phyloP scores from a whole-genome alignment of 2,329 filamentous ascomycete species.

The Davidsoniella neocaledoniae region DNA sequence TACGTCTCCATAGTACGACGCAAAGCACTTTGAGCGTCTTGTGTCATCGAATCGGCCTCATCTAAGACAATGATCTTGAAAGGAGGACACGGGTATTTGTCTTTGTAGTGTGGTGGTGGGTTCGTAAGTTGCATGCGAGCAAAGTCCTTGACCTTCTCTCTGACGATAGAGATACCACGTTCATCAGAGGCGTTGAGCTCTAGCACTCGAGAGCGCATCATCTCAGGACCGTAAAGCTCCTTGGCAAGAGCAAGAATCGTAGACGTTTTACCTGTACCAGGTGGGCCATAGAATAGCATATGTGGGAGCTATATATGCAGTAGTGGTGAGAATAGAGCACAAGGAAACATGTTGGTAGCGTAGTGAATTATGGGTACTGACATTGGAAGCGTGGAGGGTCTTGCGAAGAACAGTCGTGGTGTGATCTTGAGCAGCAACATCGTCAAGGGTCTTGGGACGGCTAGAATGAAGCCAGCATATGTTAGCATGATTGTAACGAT shows the following conservation, averaged over 20 bases:
- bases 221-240: constrained; percentile 88
- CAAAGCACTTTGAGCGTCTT: constrained; percentile 87
- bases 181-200: constrained; percentile 99
- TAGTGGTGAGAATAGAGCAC: constrained; percentile 6
- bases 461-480: constrained; percentile 27
- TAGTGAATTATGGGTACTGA: constrained; percentile 19
- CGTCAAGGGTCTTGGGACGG: constrained; percentile 80
- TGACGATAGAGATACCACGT: constrained; percentile 89
- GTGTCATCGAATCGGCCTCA: constrained; percentile 97
- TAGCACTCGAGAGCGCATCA: constrained; percentile 86
- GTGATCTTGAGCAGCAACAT: constrained; percentile 95
- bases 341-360: constrained; percentile 15
- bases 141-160: constrained; percentile 97
- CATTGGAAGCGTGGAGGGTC: constrained; percentile 86
- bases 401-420: constrained; percentile 84
- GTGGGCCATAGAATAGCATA: constrained; percentile 98
- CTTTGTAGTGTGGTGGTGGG: constrained; percentile 49
- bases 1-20: constrained; percentile 97
- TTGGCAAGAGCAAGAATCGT: constrained; percentile 95
- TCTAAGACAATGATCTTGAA: constrained; percentile 99
- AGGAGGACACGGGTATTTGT: constrained; percentile 76
- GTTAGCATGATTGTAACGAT: constrained; percentile 17
- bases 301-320: constrained; percentile 56
- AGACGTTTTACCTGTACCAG: constrained; percentile 93
- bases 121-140: constrained; percentile 87